Evolutionary conservation across 1,284 basidiomycete genomes (phyloP), one percentile per base, ranked within the genome.

Genomic region (Sporisorium sorghi): DNA sequence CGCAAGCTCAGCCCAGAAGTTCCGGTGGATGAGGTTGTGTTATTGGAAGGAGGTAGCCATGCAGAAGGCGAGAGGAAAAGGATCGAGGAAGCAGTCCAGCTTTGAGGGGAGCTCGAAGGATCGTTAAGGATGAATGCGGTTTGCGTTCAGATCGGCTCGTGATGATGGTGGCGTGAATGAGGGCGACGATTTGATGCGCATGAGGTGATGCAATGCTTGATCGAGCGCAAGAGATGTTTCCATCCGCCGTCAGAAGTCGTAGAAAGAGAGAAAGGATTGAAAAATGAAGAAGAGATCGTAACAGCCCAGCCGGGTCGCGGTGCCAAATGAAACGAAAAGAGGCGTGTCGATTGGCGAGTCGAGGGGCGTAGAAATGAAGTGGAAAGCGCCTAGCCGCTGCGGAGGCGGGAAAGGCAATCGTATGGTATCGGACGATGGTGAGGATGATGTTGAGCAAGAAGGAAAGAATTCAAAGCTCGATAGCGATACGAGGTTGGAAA

Each of bases 1-100:
- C 32, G 19, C 42, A 15, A 44, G 71, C 71, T 65, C 71, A 73
- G 71, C 71, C 46, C 21, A 30, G 19, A 14, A 14, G 54, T 35
- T 57, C 15, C 21, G 48, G 42, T 21, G 11, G 35, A 58, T 24
- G 33, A 54, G 40, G 33, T 10, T 23, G 28, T 15, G 42, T 55
- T 66, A 58, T 47, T 53, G 61, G 10, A 17, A 11, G 30, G 33
- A 24, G 21, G 44, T 11, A 52, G 43, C 42, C 67, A 70, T 70
- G 67, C 67, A 63, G 67, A 57, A 14, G 35, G 43, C 53, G 37
- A 47, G 8, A 15, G n/a, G n/a, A n/a, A 17, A 28, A 4, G 32
- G 30, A 46, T 21, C 11, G 32, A 28, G 24, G 32, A 40, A 14
- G 35, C 35, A 26, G 40, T 33, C 12, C 23, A 23, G 40, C 30